Conservation (phyloP, 208 protist genomes). For the Entamoeba dispar region DNA sequence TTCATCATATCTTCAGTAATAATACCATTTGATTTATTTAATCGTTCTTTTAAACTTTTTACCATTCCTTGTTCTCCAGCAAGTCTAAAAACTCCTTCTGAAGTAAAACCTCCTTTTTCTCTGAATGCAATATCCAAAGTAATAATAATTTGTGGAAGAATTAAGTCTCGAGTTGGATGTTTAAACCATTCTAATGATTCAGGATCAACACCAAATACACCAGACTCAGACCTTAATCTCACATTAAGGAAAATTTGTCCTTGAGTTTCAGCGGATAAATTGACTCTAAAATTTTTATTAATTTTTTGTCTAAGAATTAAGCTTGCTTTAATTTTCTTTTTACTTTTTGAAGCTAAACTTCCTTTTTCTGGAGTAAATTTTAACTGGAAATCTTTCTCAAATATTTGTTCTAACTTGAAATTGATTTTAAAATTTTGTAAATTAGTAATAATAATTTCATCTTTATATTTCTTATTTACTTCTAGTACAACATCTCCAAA, state of each 20-base stretch:
- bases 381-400: background rate
- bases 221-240: background rate
- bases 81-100: background rate
- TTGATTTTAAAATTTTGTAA: background rate
- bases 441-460: background rate
- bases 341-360: background rate
- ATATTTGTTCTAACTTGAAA: background rate
- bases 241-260: background rate
- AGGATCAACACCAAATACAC: background rate
- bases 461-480: background rate
- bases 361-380: background rate
- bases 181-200: background rate
- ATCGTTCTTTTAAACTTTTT: background rate
- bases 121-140: background rate
- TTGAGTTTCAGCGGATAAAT: background rate
- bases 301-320: background rate
- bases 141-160: background rate
- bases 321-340: background rate
- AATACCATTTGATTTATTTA: background rate
- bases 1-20: background rate
- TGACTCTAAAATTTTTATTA: background rate
- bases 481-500: background rate
- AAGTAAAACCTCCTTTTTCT: background rate
- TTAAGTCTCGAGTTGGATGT: background rate
- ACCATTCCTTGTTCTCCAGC: background rate